Evolutionary conservation across 805 yeast genomes (phyloP).

Genomic region (Monosporozyma yasuniensis): DNA sequence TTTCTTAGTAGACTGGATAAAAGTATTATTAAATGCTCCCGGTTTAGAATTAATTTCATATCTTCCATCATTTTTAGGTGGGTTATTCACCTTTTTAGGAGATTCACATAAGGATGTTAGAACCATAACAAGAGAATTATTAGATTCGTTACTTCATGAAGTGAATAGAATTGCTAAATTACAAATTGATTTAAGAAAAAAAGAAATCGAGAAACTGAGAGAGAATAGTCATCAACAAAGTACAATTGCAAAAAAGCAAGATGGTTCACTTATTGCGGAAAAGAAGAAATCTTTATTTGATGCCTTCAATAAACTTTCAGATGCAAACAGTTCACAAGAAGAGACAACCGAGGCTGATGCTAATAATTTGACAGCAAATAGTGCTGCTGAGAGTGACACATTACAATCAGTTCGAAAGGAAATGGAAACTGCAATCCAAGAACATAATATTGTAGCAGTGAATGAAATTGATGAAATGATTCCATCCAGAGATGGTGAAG

Average conservation of each 20-base stretch:
- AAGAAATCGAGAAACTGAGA: constrained; percentile 12
- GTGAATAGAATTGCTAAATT: constrained; percentile 68
- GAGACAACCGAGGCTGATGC: background rate
- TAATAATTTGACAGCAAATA: background rate
- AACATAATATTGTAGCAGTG: constrained; percentile 1
- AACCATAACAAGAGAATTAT: constrained; percentile 69
- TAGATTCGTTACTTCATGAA: constrained; percentile 70
- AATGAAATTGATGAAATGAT: constrained; percentile 2
- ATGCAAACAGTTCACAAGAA: background rate
- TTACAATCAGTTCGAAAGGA: background rate
- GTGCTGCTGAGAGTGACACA: background rate
- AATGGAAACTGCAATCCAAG: constrained; percentile 12
- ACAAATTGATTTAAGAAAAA: constrained; percentile 40
- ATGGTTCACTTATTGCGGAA: constrained; percentile 26
- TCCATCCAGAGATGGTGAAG: constrained; percentile 37
- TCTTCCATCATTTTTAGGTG: constrained; percentile 83
- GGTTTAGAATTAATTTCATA: constrained; percentile 80
- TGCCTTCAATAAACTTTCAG: constrained; percentile 11
- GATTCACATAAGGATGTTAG: constrained; percentile 83
- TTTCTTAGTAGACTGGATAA: constrained; percentile 89
- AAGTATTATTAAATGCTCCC: constrained; percentile 86
- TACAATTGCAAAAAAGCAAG: constrained; percentile 21
- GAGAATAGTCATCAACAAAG: constrained; percentile 12
- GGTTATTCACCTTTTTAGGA: constrained; percentile 62
- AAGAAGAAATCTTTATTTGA: constrained; percentile 26